Evolutionary conservation across 305 asterid species (phyloP), one percentile per base, ranked within the genome.

Genomic region (Petunia hybrid): DNA sequence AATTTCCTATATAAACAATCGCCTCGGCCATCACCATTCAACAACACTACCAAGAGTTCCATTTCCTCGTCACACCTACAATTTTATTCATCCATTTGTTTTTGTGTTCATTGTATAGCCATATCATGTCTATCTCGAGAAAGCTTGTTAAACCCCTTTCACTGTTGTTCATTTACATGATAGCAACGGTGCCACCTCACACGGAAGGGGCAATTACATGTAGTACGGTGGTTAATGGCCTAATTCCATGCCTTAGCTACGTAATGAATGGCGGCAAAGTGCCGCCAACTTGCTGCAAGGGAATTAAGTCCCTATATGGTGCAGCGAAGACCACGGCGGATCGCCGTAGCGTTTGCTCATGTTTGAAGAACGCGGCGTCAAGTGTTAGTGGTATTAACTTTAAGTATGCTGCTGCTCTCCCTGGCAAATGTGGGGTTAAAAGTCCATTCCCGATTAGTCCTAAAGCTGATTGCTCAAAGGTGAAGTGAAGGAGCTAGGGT

Each of bases 401-500:
- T 0, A 46, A 6, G 46, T 39, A 66, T 13, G 83, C 84, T 5
- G 85, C 87, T 35, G 77, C 67, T 64, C 84, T 90, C 64, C 85
- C 89, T 0, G 69, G 45, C 0, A 73, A 70, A 68, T 91, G 95
- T 66, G 83, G 87, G 31, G 85, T 87, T 82, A 45, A 40, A 46
- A 35, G 88, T 65, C 91, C 95, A 3, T 91, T 83, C 87, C 65
- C 66, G 74, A 86, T 88, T 78, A 65, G 80, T 82, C 90, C 93
- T 1, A 77, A 82, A 61, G 78, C 86, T 10, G 90, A 91, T 77
- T 91, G 95, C 62, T 87, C 93, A 14, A 90, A 83, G 90, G 74
- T 81, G 10, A 81, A 65, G 61, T 81, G 41, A 77, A 55, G 39
- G 53, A 59, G 2, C 31, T 2, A 56, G n/a, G n/a, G n/a, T 4